A percentile compares a stretch with the other conserved stretches of the same genome.
Evolutionary conservation across 2,329 filamentous ascomycete genomes (phyloP).

Genomic region (Ophiostoma tasmaniense): DNA sequence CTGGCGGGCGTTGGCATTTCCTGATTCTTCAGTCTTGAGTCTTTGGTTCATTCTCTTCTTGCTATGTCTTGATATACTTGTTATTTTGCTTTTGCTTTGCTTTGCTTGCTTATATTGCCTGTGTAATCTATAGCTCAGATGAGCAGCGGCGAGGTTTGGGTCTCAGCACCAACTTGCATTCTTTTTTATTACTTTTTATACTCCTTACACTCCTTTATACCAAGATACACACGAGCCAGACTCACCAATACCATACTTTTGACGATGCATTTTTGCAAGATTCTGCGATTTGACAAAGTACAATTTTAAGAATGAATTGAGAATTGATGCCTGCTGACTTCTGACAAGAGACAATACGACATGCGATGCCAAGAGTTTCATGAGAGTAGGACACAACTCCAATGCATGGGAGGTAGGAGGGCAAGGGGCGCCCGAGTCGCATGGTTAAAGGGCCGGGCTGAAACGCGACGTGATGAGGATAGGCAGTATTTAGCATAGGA

Average conservation of each 20-base stretch:
- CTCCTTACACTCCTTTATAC: background rate
- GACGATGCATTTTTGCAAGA: background rate
- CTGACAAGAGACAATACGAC: background rate
- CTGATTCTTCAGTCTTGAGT: background rate
- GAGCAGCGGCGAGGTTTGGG: background rate
- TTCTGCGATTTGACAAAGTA: background rate
- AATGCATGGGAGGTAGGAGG: background rate
- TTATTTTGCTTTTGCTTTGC: background rate
- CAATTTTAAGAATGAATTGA: background rate
- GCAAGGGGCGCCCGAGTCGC: background rate
- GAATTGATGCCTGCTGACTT: too few species aligned
- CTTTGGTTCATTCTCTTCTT: background rate
- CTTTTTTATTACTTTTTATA: background rate
- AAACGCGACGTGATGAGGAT: background rate
- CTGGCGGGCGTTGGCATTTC: slow-evolving; percentile 10
- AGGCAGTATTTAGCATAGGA: background rate
- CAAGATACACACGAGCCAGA: background rate
- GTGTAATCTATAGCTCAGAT: background rate
- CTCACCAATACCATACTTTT: background rate
- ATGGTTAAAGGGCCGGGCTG: background rate
- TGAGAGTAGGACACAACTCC: background rate
- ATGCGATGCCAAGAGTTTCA: background rate
- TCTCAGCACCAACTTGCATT: background rate
- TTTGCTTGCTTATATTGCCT: background rate
- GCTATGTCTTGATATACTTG: background rate